Evolutionary conservation across 495 filamentous ascomycete species (phyloP).

Genomic region (Cercophora samala): DNA sequence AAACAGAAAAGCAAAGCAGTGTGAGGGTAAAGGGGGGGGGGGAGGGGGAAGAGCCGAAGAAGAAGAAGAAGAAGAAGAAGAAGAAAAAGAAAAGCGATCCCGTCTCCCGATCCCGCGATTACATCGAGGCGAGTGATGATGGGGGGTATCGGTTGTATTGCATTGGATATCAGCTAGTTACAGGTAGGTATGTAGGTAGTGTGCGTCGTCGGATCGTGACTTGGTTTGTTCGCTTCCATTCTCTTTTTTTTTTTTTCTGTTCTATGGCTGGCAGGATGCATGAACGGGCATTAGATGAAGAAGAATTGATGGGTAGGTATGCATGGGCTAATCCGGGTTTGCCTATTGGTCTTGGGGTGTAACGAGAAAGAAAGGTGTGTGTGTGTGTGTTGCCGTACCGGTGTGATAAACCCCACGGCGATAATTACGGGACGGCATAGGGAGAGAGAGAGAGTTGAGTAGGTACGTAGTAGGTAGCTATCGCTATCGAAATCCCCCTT

Average conservation of each 20-base stretch:
- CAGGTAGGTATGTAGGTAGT: background rate
- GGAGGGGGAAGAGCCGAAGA: background rate
- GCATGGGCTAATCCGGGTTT: background rate
- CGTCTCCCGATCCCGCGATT: background rate
- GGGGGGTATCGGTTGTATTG: too few species aligned
- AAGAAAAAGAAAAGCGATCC: background rate
- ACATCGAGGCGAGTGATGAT: background rate
- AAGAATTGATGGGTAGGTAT: background rate
- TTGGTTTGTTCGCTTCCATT: background rate
- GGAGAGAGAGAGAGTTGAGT: background rate
- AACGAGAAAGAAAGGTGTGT: background rate
- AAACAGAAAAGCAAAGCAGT: too few species aligned
- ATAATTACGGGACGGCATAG: background rate
- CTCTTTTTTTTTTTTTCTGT: background rate
- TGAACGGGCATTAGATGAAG: background rate
- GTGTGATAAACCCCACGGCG: background rate
- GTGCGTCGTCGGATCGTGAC: background rate
- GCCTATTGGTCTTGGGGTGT: background rate
- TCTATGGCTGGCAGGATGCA: background rate
- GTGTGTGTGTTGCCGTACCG: background rate
- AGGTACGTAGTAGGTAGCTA: background rate
- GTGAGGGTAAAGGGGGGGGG: too few species aligned
- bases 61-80: background rate
- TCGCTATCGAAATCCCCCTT: background rate
- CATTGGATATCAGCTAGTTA: too few species aligned